A percentile compares a stretch with the other conserved stretches of the same genome.
These are phyloP conservation scores for Leptoxyphium fumago DNA, from an alignment of 2,329 filamentous ascomycete species.

Conservation along the genomic window DNA sequence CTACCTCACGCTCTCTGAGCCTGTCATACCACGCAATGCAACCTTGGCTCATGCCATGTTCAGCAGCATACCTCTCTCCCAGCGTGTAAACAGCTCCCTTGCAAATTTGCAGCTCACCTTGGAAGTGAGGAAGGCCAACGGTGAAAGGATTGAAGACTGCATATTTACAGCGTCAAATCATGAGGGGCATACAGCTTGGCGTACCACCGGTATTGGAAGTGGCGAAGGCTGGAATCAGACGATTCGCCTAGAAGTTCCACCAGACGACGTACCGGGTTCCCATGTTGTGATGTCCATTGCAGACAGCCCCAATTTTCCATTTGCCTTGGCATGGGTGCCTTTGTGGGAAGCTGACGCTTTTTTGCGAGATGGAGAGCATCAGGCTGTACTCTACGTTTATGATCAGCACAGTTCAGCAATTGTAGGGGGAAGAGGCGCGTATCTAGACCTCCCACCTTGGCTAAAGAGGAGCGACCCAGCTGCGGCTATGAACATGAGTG, in stretches of 20 bases:
- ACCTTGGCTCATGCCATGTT: constrained; percentile 56
- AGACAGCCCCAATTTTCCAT: constrained; percentile 73
- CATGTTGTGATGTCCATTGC: constrained; percentile 85
- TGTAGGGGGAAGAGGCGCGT: constrained; percentile 63
- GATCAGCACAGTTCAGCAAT: constrained; percentile 78
- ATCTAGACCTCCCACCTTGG: constrained; percentile 72
- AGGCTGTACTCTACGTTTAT: constrained; percentile 71
- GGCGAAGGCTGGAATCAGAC: constrained; percentile 81
- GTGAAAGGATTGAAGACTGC: constrained; percentile 73
- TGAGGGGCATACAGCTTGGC: constrained; percentile 68
- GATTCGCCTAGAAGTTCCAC: constrained; percentile 62
- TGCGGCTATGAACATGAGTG: constrained; percentile 56
- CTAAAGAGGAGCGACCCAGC: constrained; percentile 55
- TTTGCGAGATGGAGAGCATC: constrained; percentile 69
- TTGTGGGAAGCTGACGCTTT: constrained; percentile 90
- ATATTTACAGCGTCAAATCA: constrained; percentile 78
- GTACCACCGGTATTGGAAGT: constrained; percentile 64
- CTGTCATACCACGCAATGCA: constrained; percentile 55
- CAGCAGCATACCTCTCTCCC: constrained; percentile 61
- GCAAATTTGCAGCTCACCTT: constrained; percentile 75
- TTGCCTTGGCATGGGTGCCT: constrained; percentile 84
- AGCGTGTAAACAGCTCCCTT: constrained; percentile 40
- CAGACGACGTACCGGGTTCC: constrained; percentile 63
- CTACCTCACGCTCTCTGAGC: constrained; percentile 72
- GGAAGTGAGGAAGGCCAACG: constrained; percentile 66